Conservation (phyloP, 305 asterid species). For the Fraxinus latifolia region DNA sequence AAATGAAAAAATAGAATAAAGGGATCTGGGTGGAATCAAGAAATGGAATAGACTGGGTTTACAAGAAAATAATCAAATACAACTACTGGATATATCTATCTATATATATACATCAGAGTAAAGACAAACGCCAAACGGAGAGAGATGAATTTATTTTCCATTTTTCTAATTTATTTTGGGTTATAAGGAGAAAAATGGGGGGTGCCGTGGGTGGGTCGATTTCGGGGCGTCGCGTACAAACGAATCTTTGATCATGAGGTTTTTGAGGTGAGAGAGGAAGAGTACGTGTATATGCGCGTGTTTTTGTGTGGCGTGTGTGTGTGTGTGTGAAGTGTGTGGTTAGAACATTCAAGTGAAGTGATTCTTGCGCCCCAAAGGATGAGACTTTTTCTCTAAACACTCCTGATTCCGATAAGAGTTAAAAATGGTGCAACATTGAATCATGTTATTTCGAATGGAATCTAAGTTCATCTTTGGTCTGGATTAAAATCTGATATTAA, state of each 20-base stretch:
- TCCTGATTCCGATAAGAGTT: too few species aligned
- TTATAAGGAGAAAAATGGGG: constrained; percentile 19
- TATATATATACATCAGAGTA: neutral
- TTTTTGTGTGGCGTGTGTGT: neutral
- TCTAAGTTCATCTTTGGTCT: too few species aligned
- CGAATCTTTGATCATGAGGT: constrained; percentile 48
- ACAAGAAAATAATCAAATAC: constrained; percentile 12
- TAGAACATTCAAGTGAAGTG: constrained; percentile 36
- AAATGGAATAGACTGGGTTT: constrained; percentile 44
- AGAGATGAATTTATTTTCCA: neutral
- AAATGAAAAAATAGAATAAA: constrained; percentile 42
- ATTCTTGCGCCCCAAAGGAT: too few species aligned
- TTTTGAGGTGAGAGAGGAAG: neutral
- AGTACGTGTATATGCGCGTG: neutral
- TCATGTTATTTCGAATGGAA: too few species aligned
- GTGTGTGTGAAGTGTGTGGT: constrained; percentile 1
- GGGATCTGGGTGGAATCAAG: constrained; percentile 59
- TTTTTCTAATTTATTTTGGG: neutral
- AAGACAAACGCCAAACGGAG: neutral
- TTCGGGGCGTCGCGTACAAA: constrained; percentile 89
- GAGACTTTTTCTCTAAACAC: too few species aligned
- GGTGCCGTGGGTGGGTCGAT: constrained; percentile 39
- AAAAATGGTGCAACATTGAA: too few species aligned
- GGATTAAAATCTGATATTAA: too few species aligned
- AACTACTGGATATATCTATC: neutral